Conservation (phyloP, 257 asterid genomes). For the Catharanthus roseus region DNA sequence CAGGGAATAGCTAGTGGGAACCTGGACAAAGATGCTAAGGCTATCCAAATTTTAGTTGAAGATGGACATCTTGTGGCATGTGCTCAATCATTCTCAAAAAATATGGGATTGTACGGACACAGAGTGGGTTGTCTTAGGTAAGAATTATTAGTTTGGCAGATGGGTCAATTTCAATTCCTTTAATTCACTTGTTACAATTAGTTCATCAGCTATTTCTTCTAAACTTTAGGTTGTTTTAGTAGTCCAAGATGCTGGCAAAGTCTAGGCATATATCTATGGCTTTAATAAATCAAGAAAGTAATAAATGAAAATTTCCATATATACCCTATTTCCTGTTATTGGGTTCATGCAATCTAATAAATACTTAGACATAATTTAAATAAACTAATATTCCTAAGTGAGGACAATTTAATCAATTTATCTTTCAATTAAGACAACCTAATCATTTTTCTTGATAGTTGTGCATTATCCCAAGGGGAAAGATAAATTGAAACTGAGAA, state of each 20-base stretch:
- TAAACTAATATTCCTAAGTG: no score
- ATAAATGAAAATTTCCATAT: no score
- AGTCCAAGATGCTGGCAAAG: neutral
- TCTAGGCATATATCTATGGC: no score
- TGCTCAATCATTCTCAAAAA: conserved; percentile 93
- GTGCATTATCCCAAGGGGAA: no score
- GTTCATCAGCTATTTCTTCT: neutral
- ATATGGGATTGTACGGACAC: conserved; percentile 98
- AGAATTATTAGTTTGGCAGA: neutral
- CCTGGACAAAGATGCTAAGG: conserved; percentile 91
- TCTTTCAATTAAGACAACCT: no score
- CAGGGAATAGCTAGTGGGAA: conserved; percentile 99
- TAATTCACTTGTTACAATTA: neutral
- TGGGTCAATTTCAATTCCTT: neutral
- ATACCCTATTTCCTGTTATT: no score
- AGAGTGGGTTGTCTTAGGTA: conserved; percentile 97
- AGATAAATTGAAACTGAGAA: no score
- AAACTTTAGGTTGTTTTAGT: neutral
- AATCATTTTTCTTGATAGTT: no score
- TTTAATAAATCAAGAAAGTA: no score
- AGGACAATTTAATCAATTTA: no score
- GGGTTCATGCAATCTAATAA: no score
- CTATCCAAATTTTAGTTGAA: conserved; percentile 85
- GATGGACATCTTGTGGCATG: conserved; percentile 95
- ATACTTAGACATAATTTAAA: no score